phyloP scores from a whole-genome alignment of 768 basidiomycete species.

The Mycena rosella region DNA sequence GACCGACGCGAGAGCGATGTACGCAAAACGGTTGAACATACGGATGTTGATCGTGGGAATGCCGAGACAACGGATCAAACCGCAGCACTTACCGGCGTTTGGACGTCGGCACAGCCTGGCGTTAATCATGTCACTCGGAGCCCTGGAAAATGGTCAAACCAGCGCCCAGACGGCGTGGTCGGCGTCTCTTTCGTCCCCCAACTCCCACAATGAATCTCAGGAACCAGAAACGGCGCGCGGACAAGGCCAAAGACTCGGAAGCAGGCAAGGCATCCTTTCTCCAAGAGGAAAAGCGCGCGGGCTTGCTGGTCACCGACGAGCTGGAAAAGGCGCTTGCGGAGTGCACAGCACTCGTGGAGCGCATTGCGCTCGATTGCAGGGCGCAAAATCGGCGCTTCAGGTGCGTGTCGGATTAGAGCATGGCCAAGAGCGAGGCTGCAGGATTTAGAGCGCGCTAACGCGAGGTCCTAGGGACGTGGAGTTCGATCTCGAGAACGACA shows the following conservation, averaged over 20 bases:
- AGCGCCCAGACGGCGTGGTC: no score
- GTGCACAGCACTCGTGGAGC: constrained; percentile 59
- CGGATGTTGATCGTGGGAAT: no score
- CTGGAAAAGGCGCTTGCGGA: constrained; percentile 62
- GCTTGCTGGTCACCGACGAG: constrained; percentile 62
- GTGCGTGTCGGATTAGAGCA: constrained; percentile 44
- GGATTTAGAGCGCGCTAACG: not conserved
- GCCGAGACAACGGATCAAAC: no score
- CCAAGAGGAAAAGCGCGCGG: constrained; percentile 50
- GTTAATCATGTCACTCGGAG: no score
- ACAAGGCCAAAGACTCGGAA: constrained; percentile 2
- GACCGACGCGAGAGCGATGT: no score
- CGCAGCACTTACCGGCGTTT: no score
- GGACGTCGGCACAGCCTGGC: no score
- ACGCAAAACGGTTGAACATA: no score
- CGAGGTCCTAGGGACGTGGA: constrained; percentile 59
- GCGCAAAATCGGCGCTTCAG: constrained; percentile 63
- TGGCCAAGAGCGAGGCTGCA: no score
- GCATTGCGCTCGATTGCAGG: constrained; percentile 61
- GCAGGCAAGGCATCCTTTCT: constrained; percentile 40
- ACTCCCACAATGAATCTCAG: constrained; percentile 20
- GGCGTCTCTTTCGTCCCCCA: no score
- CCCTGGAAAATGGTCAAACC: no score
- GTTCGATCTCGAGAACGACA: constrained; percentile 69
- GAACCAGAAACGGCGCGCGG: constrained; percentile 8